Percentiles rank a stretch among this genome's conserved stretches.
Evolutionary conservation across 139 green algal species (phyloP).

Genomic region (Tetraselmis chui): DNA sequence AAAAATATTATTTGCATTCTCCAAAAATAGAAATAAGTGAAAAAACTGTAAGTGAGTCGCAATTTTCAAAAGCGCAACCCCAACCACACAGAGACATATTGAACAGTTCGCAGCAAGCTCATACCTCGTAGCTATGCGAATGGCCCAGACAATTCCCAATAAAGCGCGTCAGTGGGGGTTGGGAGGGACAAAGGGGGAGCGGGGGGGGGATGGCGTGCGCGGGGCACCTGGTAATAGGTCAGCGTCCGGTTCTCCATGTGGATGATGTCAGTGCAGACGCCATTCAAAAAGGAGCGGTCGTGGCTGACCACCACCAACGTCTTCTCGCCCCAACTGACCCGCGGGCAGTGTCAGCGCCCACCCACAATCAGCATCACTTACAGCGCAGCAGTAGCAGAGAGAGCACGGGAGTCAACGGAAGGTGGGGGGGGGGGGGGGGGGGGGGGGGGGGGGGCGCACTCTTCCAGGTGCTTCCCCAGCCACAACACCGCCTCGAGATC

Average conservation of each 20-base stretch:
- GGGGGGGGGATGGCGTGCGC: no score
- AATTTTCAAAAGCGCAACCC: no score
- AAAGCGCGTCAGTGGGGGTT: not conserved
- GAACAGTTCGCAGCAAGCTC: no score
- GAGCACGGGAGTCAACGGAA: not conserved
- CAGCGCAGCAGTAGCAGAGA: not conserved
- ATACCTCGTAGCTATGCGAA: no score
- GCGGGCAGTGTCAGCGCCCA: not conserved
- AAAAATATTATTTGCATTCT: no score
- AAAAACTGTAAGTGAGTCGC: no score
- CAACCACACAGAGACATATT: no score
- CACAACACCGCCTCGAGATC: constrained; percentile 41
- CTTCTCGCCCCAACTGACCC: constrained; percentile 25
- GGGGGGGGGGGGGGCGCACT: not conserved
- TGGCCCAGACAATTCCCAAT: no score
- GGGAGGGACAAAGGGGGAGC: not conserved
- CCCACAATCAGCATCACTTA: not conserved
- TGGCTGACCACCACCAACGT: constrained; percentile 83
- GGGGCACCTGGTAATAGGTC: constrained; percentile 51
- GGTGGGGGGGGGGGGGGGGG: no score
- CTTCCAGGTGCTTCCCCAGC: not conserved
- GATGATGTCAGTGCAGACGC: constrained; percentile 74
- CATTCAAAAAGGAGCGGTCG: constrained; percentile 81
- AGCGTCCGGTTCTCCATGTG: constrained; percentile 71
- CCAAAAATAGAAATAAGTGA: no score